These are phyloP conservation scores for Mycena chlorophos DNA, from an alignment of 768 basidiomycete species.

Conservation along the genomic window DNA sequence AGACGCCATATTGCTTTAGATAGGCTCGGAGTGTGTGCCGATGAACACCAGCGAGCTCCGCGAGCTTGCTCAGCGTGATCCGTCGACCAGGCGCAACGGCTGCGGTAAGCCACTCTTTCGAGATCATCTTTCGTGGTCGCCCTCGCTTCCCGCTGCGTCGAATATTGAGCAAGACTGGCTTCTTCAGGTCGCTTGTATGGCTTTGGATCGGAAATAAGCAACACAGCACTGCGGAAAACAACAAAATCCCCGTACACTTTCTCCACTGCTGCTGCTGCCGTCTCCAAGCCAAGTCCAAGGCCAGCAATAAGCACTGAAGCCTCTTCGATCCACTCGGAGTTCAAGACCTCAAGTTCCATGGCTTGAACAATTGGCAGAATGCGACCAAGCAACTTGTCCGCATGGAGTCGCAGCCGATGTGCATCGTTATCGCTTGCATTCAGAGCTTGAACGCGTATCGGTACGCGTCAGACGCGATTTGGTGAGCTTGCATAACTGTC, in stretches of 20 bases:
- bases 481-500: not conserved
- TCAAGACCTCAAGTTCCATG: constrained; percentile 2
- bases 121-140: constrained; percentile 3
- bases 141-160: constrained; percentile 1
- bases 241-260: no score
- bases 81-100: constrained; percentile 12
- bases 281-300: not conserved
- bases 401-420: constrained; percentile 5
- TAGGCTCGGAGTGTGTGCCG: constrained; percentile 17
- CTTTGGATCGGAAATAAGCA: no score
- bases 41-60: constrained; percentile 16
- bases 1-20: constrained; percentile 12
- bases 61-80: constrained; percentile 10
- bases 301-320: not conserved
- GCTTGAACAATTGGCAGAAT: constrained; percentile 1
- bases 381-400: constrained; percentile 2
- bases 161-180: not conserved
- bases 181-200: not conserved
- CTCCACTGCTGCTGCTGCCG: not conserved
- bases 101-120: constrained; percentile 3
- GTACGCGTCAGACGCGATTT: not conserved
- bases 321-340: not conserved
- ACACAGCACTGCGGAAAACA: no score
- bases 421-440: constrained; percentile 2
- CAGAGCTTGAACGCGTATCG: constrained; percentile 1